phyloP scores from a whole-genome alignment of 1,284 basidiomycete species.

The Cystobasidiaceae sp. region DNA sequence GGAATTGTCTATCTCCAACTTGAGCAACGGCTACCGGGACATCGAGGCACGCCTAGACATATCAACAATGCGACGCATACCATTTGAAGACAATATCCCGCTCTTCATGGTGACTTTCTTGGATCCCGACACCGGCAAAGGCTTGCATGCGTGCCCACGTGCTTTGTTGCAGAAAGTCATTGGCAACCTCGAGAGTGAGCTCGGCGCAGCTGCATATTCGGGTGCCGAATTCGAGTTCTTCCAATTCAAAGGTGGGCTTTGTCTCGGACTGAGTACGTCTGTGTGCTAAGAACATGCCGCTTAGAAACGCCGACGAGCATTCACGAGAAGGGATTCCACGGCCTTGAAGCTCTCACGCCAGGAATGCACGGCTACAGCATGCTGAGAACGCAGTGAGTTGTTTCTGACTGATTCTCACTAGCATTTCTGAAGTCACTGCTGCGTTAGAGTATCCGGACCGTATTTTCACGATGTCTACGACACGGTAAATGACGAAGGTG shows the following conservation, averaged over 20 bases:
- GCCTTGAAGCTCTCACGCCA: constrained; percentile 73
- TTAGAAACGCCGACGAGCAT: constrained; percentile 70
- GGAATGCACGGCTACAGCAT: constrained; percentile 57
- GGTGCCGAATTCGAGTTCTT: constrained; percentile 92
- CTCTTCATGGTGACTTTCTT: constrained; percentile 89
- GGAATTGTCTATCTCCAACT: constrained; percentile 85
- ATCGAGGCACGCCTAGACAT: constrained; percentile 52
- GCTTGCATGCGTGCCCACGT: constrained; percentile 76
- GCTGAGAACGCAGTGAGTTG: constrained; percentile 40
- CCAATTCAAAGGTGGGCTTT: constrained; percentile 46
- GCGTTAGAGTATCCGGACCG: constrained; percentile 51
- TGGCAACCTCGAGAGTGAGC: constrained; percentile 46
- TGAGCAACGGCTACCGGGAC: constrained; percentile 84
- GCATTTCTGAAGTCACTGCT: neutral
- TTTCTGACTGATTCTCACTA: constrained; percentile 1
- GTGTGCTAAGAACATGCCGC: constrained; percentile 7
- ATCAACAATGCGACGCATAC: constrained; percentile 60
- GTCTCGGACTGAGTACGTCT: neutral
- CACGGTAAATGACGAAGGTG: too few relatives aligned
- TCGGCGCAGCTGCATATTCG: constrained; percentile 47
- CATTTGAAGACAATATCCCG: constrained; percentile 86
- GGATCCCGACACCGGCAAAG: constrained; percentile 63
- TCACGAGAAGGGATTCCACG: constrained; percentile 69
- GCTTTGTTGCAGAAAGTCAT: constrained; percentile 63
- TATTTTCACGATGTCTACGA: constrained; percentile 90